Evolutionary conservation across 2,329 filamentous ascomycete species (phyloP), one percentile per base, ranked within the genome.

Genomic region (Beauveria varroae): DNA sequence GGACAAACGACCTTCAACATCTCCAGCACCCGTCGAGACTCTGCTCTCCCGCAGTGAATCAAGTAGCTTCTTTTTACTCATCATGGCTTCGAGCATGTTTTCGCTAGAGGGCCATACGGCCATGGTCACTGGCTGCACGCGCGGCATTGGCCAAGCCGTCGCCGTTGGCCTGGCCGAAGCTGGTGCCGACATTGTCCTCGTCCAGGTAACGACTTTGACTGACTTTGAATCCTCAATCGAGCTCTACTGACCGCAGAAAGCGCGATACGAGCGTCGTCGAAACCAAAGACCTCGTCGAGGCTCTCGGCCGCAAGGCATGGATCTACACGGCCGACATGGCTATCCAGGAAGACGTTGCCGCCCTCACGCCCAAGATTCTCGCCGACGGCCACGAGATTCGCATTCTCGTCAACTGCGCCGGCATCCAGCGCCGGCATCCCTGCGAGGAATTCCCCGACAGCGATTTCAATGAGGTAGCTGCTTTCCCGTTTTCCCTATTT

Each of bases 381-480:
- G 75, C 78, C 47, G 84, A 86, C 68, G 82, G 82, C 54, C 80
- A 86, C 71, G 70, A 84, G 70, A 84, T 96, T 65, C 83, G 90
- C 70, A 90, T 96, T 69, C 83, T 96, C 8, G 77, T 96, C 67
- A 96, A 93, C 77, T 93, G 90, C 75, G 92, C 89, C 20, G 92
- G 92, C 28, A 93, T 96, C 70, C 92, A 96, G 74, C 82, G 86
- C 64, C 82, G 91, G 16, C 89, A 95, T 73, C 85, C 89, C 0
- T 86, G 87, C 49, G 85, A 91, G 67, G 74, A 82, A 63, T 96
- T 96, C 70, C 90, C 90, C 0, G 84, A 89, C 70, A 75, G 78
- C 50, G 90, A 95, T 76, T 96, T 91, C 82, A 82, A 88, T 69
- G 84, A 88, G 68, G 84, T 84, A 43, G 10, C 9, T 34, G 1